Evolutionary conservation across 176 grass and related monocot genomes (phyloP).

Genomic region (Cymbopogon citratus): DNA sequence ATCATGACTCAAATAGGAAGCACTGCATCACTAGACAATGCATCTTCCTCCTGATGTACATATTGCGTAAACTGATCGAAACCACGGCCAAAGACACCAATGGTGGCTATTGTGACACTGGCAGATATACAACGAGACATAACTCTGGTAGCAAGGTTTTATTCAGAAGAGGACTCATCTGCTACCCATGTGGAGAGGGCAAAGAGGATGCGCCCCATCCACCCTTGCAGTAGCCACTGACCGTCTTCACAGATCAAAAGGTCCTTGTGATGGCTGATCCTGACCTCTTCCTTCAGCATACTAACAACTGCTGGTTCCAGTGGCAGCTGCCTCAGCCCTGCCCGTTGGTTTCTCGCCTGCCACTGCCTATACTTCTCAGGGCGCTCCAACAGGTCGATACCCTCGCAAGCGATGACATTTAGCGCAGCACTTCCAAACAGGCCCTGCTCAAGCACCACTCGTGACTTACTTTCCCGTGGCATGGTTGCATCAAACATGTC

Average conservation of each 20-base stretch:
- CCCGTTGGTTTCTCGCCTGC: background rate
- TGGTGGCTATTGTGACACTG: too few relatives aligned
- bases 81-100: too few relatives aligned
- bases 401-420: background rate
- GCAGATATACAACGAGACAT: too few relatives aligned
- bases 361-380: background rate
- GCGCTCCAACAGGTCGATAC: background rate
- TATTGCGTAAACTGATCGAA: too few relatives aligned
- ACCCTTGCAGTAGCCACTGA: background rate
- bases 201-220: background rate
- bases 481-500: conserved; percentile 36
- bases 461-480: background rate
- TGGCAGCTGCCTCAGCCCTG: background rate
- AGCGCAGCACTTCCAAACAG: background rate
- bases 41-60: too few relatives aligned
- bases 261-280: background rate
- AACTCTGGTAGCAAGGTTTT: too few relatives aligned
- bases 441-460: background rate
- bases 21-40: too few relatives aligned
- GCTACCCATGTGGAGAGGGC: background rate
- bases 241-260: background rate
- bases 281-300: background rate
- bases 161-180: background rate
- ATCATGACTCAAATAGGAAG: too few relatives aligned
- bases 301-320: background rate